Base-by-base conservation (phyloP, 768 basidiomycete genomes). In the Ramaria rubella region DNA sequence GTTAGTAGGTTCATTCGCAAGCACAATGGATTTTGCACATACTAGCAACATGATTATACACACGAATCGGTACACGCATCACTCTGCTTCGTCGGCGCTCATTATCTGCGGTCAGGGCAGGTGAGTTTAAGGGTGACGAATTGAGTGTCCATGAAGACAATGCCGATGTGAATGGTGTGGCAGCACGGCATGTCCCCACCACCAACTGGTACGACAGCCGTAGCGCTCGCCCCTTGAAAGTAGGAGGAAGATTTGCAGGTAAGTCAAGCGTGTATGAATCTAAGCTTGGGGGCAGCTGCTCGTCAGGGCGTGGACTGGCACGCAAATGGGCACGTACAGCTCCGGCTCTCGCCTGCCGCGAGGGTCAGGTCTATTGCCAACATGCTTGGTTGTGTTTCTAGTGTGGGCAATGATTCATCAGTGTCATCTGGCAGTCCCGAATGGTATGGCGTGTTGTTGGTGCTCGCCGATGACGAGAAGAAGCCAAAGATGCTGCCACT, bases 1-100 rank as follows among this genome's bases (percentile, higher is more conserved):
- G 49, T 26, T 21, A 61, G 17, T 26, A 19, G 50, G n/a, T 49
- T 31, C 26, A 33, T 42, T 46, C 17, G 52, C 9, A 23, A 36
- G 24, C 5, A 45, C 36, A 38, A 23, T 29, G 17, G 9, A 30
- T 14, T 57, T 33, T 7, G 27, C 14, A 67, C 83, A 49, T 62
- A 93, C 94, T 81, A 45, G 81, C 73, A 57, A 96, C 89, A 61
- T 94, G 76, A 57, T 91, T 94, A 71, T 96, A 97, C 5, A 98
- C 76, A 23, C 93, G 75, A 44, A 99, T 86, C 0, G 95, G 95
- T 1, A 98, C 87, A 50, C 87, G 89, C 86, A 95, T 90, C 2
- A 94, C 80, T 31, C 83, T 73, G 69, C 89, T 87, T 55, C 81
- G 81, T 60, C 75, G 79, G 14, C 49, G 49, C 29, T 51, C 49